Evolutionary conservation across 805 yeast species (phyloP).

Genomic region (Wickerhamomyces ciferrii): DNA sequence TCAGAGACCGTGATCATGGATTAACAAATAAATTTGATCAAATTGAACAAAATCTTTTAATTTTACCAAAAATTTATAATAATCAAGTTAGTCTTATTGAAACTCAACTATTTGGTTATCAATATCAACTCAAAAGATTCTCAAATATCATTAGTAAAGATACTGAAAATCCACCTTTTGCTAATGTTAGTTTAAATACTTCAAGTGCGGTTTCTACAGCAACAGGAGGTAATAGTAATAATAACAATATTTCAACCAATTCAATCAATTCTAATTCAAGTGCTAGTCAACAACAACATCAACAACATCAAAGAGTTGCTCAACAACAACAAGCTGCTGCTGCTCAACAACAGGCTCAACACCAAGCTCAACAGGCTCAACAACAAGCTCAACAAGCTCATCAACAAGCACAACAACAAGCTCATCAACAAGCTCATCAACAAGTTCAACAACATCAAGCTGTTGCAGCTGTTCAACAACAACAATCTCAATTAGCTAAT

Average conservation of each 20-base stretch:
- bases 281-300: background rate
- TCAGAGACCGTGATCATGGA: conserved; percentile 1
- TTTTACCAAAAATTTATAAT: conserved; percentile 15
- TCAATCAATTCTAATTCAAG: background rate
- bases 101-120: conserved; percentile 12
- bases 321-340: background rate
- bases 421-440: background rate
- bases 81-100: conserved; percentile 16
- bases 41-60: conserved; percentile 7
- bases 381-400: background rate
- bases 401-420: background rate
- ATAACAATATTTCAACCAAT: background rate
- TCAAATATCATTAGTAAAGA: conserved; percentile 5
- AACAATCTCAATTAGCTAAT: background rate
- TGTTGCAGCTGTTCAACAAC: background rate
- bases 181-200: background rate
- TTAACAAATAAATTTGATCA: conserved; percentile 7
- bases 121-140: conserved; percentile 14
- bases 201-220: background rate
- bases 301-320: too few species aligned
- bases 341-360: background rate
- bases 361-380: background rate
- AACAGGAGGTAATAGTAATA: background rate
- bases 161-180: conserved; percentile 1
- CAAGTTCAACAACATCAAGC: background rate